Evolutionary conservation across 2,329 filamentous ascomycete species (phyloP).

Genomic region (Calonectria crousiana): DNA sequence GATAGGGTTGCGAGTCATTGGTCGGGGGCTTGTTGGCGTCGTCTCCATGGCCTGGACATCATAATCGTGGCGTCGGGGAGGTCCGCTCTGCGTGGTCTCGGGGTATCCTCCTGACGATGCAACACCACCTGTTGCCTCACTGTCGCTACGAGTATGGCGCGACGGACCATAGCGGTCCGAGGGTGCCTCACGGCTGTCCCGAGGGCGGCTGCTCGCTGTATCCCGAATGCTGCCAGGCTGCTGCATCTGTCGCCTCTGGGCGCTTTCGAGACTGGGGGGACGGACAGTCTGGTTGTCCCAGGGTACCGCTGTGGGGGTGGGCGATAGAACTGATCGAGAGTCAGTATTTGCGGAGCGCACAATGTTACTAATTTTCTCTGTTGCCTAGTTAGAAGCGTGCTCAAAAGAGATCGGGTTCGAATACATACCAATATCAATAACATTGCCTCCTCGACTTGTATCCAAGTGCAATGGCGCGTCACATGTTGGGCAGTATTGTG

Average conservation of each 20-base stretch:
- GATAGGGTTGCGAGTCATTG: conserved; percentile 84
- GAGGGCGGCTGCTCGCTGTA: conserved; percentile 50
- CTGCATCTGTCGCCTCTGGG: conserved; percentile 49
- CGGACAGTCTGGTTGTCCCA: conserved; percentile 76
- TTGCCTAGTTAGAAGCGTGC: conserved; percentile 39
- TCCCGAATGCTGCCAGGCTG: conserved; percentile 38
- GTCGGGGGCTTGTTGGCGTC: conserved; percentile 79
- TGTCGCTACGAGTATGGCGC: conserved; percentile 81
- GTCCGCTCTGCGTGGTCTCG: conserved; percentile 78
- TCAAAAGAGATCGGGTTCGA: conserved; percentile 37
- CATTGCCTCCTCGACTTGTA: conserved; percentile 91
- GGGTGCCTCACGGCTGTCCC: conserved; percentile 63
- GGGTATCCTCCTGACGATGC: conserved; percentile 85
- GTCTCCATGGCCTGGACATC: conserved; percentile 97
- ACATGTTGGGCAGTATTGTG: conserved; percentile 93
- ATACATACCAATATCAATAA: conserved; percentile 84
- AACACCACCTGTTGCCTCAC: conserved; percentile 79
- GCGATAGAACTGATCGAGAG: conserved; percentile 63
- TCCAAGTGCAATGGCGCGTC: conserved; percentile 92
- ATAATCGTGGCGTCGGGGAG: conserved; percentile 87
- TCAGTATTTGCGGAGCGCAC: conserved; percentile 84
- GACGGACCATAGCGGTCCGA: conserved; percentile 61
- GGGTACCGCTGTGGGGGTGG: conserved; percentile 69
- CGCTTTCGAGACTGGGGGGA: conserved; percentile 63
- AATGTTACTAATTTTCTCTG: conserved; percentile 95